Percentiles rank a stretch among this genome's conserved stretches.
phyloP scores from a whole-genome alignment of 306 rosid genomes.

The Urtica urens region DNA sequence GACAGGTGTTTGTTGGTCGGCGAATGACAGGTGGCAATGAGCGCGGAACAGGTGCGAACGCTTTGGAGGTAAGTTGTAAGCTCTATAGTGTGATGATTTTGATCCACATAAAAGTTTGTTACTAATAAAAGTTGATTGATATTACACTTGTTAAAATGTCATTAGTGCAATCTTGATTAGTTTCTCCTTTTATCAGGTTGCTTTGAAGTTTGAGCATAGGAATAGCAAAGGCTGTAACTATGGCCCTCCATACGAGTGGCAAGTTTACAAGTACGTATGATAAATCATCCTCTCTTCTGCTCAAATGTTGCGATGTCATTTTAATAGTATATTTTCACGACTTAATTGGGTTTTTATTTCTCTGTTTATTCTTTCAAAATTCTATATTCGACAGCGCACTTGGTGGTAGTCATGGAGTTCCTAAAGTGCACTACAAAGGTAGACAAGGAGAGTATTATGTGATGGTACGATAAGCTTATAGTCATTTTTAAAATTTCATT shows the following conservation, averaged over 20 bases:
- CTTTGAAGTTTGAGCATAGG: constrained; percentile 88
- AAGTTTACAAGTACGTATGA: constrained; percentile 76
- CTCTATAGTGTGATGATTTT: too few species aligned
- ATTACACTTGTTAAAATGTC: background rate
- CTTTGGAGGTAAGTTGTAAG: constrained; percentile 59
- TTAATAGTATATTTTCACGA: background rate
- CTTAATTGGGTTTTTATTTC: background rate
- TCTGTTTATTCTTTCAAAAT: constrained; percentile 12
- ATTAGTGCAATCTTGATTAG: constrained; percentile 4
- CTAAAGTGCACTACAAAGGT: constrained; percentile 84
- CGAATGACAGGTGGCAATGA: constrained; percentile 72
- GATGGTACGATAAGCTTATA: constrained; percentile 46
- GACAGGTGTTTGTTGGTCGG: constrained; percentile 89
- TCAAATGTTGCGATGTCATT: background rate
- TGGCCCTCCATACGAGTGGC: constrained; percentile 98
- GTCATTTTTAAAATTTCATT: too few species aligned
- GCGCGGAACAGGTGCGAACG: constrained; percentile 54
- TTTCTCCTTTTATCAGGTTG: constrained; percentile 55
- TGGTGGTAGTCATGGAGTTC: constrained; percentile 97
- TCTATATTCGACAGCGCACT: constrained; percentile 79
- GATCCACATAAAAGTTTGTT: background rate
- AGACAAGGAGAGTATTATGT: constrained; percentile 80
- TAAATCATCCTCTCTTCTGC: background rate
- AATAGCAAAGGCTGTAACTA: constrained; percentile 92
- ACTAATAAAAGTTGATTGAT: too few species aligned